Evolutionary conservation across 306 rosid species (phyloP).

Genomic region (Ziziphus jujuba): DNA sequence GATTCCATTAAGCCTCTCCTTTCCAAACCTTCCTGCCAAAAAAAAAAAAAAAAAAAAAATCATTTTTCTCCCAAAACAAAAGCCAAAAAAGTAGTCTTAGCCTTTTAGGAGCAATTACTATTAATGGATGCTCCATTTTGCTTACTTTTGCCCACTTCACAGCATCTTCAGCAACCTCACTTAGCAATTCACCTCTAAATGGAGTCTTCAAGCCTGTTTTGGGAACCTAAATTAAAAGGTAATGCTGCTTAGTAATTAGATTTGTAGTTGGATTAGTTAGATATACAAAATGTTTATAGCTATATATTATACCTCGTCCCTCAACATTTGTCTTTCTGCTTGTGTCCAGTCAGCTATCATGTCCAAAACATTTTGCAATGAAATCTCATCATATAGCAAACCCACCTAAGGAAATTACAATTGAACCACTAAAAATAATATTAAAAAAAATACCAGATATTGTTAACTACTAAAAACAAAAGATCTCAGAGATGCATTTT

Average conservation of each 20-base stretch:
- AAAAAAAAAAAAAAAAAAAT: not conserved
- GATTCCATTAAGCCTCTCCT: constrained; percentile 11
- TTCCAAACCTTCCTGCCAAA: constrained; percentile 15
- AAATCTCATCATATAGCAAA: constrained; percentile 51
- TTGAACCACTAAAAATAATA: too few relatives aligned
- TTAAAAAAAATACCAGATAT: too few relatives aligned
- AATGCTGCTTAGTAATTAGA: too few relatives aligned
- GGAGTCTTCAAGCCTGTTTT: constrained; percentile 55
- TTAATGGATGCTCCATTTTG: not conserved
- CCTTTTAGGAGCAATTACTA: not conserved
- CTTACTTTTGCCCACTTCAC: constrained; percentile 54
- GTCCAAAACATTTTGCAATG: constrained; percentile 47
- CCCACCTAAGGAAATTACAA: constrained; percentile 16
- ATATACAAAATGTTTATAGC: too few relatives aligned
- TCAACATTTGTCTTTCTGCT: constrained; percentile 53
- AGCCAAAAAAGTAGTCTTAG: not conserved
- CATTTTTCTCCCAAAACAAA: not conserved
- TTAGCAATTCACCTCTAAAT: constrained; percentile 55
- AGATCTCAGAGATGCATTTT: too few relatives aligned
- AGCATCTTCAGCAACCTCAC: constrained; percentile 60
- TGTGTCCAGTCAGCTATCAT: constrained; percentile 56
- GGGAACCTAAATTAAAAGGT: constrained; percentile 43
- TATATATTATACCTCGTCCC: constrained; percentile 40
- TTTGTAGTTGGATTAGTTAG: not conserved
- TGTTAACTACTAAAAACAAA: not conserved